These are phyloP conservation scores for Fragaria iinumae DNA, from an alignment of 306 rosid species.

Conservation along the genomic window DNA sequence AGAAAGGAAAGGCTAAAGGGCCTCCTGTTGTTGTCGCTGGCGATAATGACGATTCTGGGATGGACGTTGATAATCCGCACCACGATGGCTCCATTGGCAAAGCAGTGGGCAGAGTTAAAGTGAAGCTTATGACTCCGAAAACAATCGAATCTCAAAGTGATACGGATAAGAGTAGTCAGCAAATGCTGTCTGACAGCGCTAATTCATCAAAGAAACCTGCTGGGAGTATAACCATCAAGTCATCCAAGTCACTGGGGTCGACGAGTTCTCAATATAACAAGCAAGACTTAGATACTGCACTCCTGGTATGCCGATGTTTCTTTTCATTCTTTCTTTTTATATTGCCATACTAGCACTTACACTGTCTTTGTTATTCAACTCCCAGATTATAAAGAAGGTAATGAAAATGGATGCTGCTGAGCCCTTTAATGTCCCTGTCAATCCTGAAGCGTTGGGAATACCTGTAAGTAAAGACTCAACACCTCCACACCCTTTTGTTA, in stretches of 20 bases:
- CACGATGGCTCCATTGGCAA: constrained; percentile 60
- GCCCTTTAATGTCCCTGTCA: constrained; percentile 92
- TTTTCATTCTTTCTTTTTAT: constrained; percentile 5
- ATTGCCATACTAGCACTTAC: constrained; percentile 6
- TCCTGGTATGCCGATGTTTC: constrained; percentile 47
- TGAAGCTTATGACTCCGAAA: constrained; percentile 72
- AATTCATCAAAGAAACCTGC: constrained; percentile 72
- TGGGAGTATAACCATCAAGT: constrained; percentile 71
- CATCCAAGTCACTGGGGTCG: constrained; percentile 66
- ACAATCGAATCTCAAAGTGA: constrained; percentile 71
- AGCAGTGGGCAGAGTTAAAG: constrained; percentile 79
- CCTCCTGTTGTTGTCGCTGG: constrained; percentile 9
- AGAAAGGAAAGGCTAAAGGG: constrained; percentile 62
- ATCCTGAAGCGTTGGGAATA: constrained; percentile 92
- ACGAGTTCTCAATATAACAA: constrained; percentile 47
- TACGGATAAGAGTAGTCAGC: constrained; percentile 83
- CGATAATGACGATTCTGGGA: constrained; percentile 50
- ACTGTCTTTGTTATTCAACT: constrained; percentile 11
- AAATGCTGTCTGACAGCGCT: constrained; percentile 71
- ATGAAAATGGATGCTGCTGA: constrained; percentile 99
- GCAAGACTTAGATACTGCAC: constrained; percentile 70
- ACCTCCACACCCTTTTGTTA: neutral
- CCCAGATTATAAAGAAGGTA: constrained; percentile 79
- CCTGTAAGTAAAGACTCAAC: constrained; percentile 59
- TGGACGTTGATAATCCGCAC: constrained; percentile 59